Evolutionary conservation across 306 rosid species (phyloP).

Genomic region (Cicer chorassanicum): DNA sequence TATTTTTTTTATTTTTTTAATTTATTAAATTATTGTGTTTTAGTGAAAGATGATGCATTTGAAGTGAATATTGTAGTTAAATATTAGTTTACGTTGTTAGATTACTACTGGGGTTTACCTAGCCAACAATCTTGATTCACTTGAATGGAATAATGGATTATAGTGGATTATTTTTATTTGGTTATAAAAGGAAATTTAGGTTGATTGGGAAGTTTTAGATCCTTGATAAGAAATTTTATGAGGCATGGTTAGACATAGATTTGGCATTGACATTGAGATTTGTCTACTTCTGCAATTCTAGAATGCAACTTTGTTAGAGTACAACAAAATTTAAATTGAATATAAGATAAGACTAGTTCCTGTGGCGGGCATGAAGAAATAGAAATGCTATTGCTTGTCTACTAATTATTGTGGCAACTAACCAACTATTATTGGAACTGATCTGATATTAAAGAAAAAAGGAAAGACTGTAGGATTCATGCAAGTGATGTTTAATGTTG

Average conservation of each 20-base stretch:
- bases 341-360: not conserved
- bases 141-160: conserved; percentile 16
- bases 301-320: not conserved
- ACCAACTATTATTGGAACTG: not conserved
- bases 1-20: not conserved
- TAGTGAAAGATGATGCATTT: conserved; percentile 27
- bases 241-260: not conserved
- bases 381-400: not conserved
- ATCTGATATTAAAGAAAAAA: not conserved
- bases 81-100: not conserved
- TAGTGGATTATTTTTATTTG: not conserved
- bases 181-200: not conserved
- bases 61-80: not conserved
- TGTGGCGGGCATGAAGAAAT: not conserved
- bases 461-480: not conserved
- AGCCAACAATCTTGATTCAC: not conserved
- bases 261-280: not conserved
- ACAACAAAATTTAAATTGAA: not conserved
- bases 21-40: not conserved
- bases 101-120: not conserved
- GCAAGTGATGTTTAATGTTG: not conserved
- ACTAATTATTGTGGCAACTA: not conserved
- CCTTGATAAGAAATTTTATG: not conserved
- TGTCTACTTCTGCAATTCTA: not conserved
- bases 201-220: not conserved